Percentiles rank a stretch among this genome's conserved stretches.
phyloP scores from a whole-genome alignment of 805 yeast genomes.

The Yarrowia deformans region DNA sequence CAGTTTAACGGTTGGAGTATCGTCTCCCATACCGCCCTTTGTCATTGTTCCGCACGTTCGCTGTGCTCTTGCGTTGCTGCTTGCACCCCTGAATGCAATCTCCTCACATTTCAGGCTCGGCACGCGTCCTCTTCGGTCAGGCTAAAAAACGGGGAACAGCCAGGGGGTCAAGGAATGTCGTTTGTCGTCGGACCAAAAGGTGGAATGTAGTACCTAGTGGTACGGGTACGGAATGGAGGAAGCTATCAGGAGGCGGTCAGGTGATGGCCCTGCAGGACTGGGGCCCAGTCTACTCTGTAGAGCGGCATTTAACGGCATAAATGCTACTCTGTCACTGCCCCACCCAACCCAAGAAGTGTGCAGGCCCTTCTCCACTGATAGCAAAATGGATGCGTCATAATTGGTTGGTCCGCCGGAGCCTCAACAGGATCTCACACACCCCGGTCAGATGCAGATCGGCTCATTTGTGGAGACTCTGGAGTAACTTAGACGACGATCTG shows the following conservation, averaged over 20 bases:
- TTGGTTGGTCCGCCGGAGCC: constrained; percentile 28
- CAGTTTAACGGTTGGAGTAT: not conserved
- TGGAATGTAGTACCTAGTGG: not conserved
- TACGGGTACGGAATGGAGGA: not conserved
- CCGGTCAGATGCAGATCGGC: constrained; percentile 27
- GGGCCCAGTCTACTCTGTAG: too few relatives aligned
- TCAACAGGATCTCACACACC: constrained; percentile 16
- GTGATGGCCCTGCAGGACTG: not conserved
- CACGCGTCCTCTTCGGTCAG: constrained; percentile 26
- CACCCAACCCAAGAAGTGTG: not conserved
- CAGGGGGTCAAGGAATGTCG: constrained; percentile 28
- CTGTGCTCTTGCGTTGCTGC: constrained; percentile 12
- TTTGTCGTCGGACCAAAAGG: not conserved
- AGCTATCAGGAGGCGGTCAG: not conserved
- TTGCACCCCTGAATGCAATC: constrained; percentile 35
- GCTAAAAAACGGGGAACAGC: constrained; percentile 29
- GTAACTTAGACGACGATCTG: constrained; percentile 1
- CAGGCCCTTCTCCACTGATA: constrained; percentile 16
- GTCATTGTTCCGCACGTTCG: constrained; percentile 1
- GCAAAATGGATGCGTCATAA: constrained; percentile 27
- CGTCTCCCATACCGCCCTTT: not conserved
- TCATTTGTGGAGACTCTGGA: constrained; percentile 26
- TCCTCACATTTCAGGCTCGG: constrained; percentile 34
- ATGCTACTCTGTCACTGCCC: not conserved
- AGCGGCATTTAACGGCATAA: too few relatives aligned